Base-by-base conservation (phyloP, 208 protist species). In the Acanthamoeba lenticulata region DNA sequence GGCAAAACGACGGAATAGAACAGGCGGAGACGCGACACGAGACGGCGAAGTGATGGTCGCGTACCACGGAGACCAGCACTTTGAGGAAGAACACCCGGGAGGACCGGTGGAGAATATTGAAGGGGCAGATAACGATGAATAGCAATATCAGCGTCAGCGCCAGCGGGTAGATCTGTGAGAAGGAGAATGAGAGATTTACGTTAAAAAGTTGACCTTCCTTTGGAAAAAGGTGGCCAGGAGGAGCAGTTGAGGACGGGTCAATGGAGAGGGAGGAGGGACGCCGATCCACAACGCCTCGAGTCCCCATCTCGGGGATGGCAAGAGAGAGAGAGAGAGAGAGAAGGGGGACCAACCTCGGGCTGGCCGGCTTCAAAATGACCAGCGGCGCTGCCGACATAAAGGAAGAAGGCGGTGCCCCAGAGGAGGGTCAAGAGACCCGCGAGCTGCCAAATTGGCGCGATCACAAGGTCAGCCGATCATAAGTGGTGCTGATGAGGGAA, bases 51-150 rank as follows among this genome's bases (percentile, higher is more conserved):
- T 34, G 72, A 29, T 49, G 44, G 45, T 24, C 24, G 15, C 24
- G 79, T 79, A 79, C 69, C 69, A 79, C 69, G 36, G 69, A 79
- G 21, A 74, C 24, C 0, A 47, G 62, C 29, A 92, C 86, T 34
- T 92, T 90, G 32, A 95, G 93, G 27, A 95, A 57, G 19, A 94
- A 45, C 13, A 72, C 17, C 40, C 94, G 57, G 1, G 94, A 94
- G 21, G 94, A 94, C 38, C 94, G 36, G 67, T 95, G 92, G 52
- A 95, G 91, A 32, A 95, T 86, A 57, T 94, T 85, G 44, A 95
- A 95, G 19, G 94, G 94, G 49, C 94, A 95, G 3, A 95, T 65
- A 9, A 95, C 57, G 0, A 95, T 67, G 1, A 67, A 34, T 29
- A 92, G 57, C 45, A 95, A 67, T 36, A 94, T 95, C 4, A 94